Conservation (phyloP, 805 yeast genomes). For the Diddensiella caesifluorescens region DNA sequence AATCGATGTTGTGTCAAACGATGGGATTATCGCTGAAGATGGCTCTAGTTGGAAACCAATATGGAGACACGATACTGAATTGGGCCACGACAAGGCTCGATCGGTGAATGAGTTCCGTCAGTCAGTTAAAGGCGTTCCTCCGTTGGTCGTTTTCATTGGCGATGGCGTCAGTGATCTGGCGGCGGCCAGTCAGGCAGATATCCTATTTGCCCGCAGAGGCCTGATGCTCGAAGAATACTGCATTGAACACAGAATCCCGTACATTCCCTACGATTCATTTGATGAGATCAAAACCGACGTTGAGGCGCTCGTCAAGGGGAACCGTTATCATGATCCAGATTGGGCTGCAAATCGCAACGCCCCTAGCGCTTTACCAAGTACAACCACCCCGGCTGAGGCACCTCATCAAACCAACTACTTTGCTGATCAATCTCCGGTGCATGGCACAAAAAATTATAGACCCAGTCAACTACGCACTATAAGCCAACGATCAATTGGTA, state of each 20-base stretch:
- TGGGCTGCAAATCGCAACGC: neutral
- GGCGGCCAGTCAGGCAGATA: slow-evolving; percentile 41
- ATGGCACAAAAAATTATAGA: neutral
- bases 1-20: slow-evolving; percentile 39
- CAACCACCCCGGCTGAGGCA: neutral
- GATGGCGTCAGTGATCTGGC: slow-evolving; percentile 50
- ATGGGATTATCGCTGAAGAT: slow-evolving; percentile 34
- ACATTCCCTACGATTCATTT: slow-evolving; percentile 39
- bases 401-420: neutral
- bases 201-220: slow-evolving; percentile 40
- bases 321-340: slow-evolving; percentile 17
- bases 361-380: neutral
- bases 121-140: slow-evolving; percentile 31
- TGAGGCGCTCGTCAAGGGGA: slow-evolving; percentile 25
- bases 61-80: slow-evolving; percentile 40
- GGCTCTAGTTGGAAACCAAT: slow-evolving; percentile 37
- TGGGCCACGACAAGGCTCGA: slow-evolving; percentile 42
- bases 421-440: neutral
- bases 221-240: slow-evolving; percentile 39
- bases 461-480: slow-evolving; percentile 1
- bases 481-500: slow-evolving; percentile 1
- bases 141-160: slow-evolving; percentile 49
- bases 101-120: slow-evolving; percentile 36
- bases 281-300: slow-evolving; percentile 36
- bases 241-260: slow-evolving; percentile 36